Conservation (phyloP, 345 rosid genomes). For the Cardiospermum halicacabum region DNA sequence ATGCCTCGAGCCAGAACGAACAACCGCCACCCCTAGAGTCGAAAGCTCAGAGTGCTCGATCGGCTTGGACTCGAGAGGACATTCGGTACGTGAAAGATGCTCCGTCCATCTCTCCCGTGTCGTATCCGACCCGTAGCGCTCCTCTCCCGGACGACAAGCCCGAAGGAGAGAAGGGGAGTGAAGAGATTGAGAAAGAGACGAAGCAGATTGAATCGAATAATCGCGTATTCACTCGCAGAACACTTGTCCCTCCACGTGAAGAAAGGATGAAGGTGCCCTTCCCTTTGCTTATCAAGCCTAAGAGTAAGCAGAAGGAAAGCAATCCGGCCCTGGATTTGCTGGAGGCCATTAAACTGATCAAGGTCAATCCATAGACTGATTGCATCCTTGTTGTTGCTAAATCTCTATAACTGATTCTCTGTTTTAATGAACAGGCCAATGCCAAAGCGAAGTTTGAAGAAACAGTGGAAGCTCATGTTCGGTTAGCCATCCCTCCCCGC, state of each 20-base stretch:
- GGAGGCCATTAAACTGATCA: constrained; percentile 80
- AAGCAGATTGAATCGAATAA: constrained; percentile 33
- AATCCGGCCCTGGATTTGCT: constrained; percentile 59
- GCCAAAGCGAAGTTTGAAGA: constrained; percentile 73
- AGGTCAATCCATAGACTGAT: constrained; percentile 39
- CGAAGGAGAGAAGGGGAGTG: constrained; percentile 16
- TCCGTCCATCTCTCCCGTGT: constrained; percentile 52
- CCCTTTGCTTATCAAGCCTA: constrained; percentile 58
- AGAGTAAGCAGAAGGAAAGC: constrained; percentile 46
- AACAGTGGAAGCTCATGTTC: constrained; percentile 88
- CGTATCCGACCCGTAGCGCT: constrained; percentile 69
- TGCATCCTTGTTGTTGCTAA: neutral
- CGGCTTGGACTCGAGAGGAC: constrained; percentile 67
- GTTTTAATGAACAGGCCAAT: constrained; percentile 50
- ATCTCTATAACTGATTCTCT: constrained; percentile 7
- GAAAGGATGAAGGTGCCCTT: constrained; percentile 54
- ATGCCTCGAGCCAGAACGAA: constrained; percentile 7
- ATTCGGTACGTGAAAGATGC: constrained; percentile 63
- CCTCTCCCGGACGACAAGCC: constrained; percentile 76
- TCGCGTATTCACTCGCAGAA: constrained; percentile 27
- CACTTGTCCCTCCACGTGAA: constrained; percentile 29
- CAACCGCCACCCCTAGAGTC: constrained; percentile 8
- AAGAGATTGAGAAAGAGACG: constrained; percentile 24
- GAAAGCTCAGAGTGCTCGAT: constrained; percentile 16
- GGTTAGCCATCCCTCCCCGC: constrained; percentile 64